Evolutionary conservation across 2,329 filamentous ascomycete species (phyloP), one percentile per base, ranked within the genome.

Genomic region (Arthrobotrys iridis): DNA sequence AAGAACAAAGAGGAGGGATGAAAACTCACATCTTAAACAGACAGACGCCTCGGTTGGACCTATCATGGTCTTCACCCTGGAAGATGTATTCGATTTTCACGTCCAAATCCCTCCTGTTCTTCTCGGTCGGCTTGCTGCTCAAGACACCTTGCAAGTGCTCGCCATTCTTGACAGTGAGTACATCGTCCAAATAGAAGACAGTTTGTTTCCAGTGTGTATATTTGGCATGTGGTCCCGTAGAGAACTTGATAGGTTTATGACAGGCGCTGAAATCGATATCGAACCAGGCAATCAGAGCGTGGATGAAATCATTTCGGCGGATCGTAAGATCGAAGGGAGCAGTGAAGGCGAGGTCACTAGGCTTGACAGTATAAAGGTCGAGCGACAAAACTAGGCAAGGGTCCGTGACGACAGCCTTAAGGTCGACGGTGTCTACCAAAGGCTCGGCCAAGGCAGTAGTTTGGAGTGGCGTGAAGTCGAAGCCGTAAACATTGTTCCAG

Each of bases 171-270:
- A 97, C 93, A 15, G 93, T 98, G 78, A 99, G 85, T 33, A 97
- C 92, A 79, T 99, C 93, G 81, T 91, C 89, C 77, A 99, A 87
- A 85, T 99, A 99, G 85, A 99, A 98, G 77, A 99, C 95, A 10
- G 95, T 99, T 86, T 99, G 95, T 86, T 99, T 99, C 95, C 95
- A 99, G 87, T 99, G 95, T 15, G 95, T 99, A 85, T 98, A 98
- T 85, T 97, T 98, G 80, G 94, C 96, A 84, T 98, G 95, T 26
- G 95, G 95, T 20, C 95, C 95, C 15, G 95, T 99, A 63, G 92
- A 96, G 87, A 99, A 99, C 81, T 90, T 89, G 81, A 99, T 93
- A 30, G 93, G 92, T 88, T 98, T 98, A 88, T 99, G 95, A 88
- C 95, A 98, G 73, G 93, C 93, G 59, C 92, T 91, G 85, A 99